Conservation (phyloP, 108 stramenopile species). For the Pinguiococcus pyrenoidosus region DNA sequence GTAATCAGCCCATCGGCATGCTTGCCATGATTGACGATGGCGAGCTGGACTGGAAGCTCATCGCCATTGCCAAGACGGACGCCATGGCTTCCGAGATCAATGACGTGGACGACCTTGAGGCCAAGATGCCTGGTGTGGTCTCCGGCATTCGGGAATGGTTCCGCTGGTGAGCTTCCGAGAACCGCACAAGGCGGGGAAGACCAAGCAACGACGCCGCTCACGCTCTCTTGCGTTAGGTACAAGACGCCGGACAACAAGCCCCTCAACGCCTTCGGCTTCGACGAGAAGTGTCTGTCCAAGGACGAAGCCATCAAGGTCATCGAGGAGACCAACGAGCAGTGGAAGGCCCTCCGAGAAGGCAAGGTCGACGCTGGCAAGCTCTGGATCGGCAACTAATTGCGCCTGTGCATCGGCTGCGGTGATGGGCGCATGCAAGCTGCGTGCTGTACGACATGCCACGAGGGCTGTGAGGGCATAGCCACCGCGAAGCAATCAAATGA, state of each 20-base stretch:
- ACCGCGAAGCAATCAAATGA: too few relatives aligned
- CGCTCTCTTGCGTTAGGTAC: slow-evolving; percentile 49
- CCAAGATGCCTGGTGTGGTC: slow-evolving; percentile 52
- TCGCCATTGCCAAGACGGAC: slow-evolving; percentile 80
- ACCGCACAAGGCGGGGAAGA: background rate
- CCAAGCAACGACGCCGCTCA: background rate
- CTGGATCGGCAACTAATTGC: slow-evolving; percentile 15
- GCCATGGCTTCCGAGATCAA: slow-evolving; percentile 85
- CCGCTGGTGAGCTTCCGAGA: slow-evolving; percentile 28
- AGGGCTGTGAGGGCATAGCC: too few relatives aligned
- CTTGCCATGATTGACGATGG: slow-evolving; percentile 99
- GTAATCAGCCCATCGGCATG: slow-evolving; percentile 82
- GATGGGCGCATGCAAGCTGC: too few relatives aligned
- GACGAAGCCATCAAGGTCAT: slow-evolving; percentile 63
- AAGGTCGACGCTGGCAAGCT: slow-evolving; percentile 41
- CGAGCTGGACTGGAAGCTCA: slow-evolving; percentile 99
- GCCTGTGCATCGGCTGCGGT: too few relatives aligned
- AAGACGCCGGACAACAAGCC: slow-evolving; percentile 99
- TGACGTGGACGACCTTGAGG: slow-evolving; percentile 86
- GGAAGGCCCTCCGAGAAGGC: slow-evolving; percentile 57
- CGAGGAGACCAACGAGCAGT: slow-evolving; percentile 87
- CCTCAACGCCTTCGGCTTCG: slow-evolving; percentile 93
- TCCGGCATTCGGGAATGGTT: slow-evolving; percentile 96
- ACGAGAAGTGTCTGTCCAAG: slow-evolving; percentile 79
- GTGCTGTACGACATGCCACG: too few relatives aligned